Percentiles rank a stretch among this genome's conserved stretches.
These are phyloP conservation scores for Lobosporangium transversale DNA, from an alignment of 192 early-diverging fungal genomes.

Conservation along the genomic window DNA sequence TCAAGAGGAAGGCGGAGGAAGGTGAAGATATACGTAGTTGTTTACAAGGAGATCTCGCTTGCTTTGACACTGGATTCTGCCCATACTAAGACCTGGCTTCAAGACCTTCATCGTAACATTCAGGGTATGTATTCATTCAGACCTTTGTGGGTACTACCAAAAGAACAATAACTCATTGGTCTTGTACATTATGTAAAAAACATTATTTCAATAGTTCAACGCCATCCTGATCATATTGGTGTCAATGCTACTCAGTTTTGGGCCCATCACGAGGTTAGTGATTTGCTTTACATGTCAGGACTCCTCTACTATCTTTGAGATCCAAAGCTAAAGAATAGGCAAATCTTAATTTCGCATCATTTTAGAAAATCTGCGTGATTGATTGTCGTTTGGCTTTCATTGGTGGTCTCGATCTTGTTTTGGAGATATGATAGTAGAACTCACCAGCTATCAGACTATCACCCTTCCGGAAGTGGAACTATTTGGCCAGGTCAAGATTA, in stretches of 20 bases:
- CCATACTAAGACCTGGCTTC: slow-evolving; percentile 80
- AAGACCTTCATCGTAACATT: slow-evolving; percentile 81
- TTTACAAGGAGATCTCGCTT: slow-evolving; percentile 88
- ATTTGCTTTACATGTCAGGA: no score
- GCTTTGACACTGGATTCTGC: slow-evolving; percentile 80
- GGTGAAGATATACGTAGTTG: slow-evolving; percentile 89
- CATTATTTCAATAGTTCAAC: slow-evolving; percentile 63
- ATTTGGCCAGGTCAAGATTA: slow-evolving; percentile 84
- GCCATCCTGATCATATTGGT: slow-evolving; percentile 83
- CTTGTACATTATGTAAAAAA: neutral
- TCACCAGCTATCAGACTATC: slow-evolving; percentile 80
- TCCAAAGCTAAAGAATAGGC: no score
- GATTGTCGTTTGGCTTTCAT: slow-evolving; percentile 82
- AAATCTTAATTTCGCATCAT: neutral
- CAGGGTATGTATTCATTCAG: no score
- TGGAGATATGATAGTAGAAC: slow-evolving; percentile 86
- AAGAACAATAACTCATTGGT: no score
- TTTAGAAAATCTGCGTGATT: slow-evolving; percentile 71
- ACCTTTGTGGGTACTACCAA: no score
- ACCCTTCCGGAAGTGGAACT: slow-evolving; percentile 55
- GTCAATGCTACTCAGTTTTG: slow-evolving; percentile 86
- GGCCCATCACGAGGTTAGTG: slow-evolving; percentile 77
- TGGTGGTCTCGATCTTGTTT: slow-evolving; percentile 85
- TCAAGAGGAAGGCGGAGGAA: slow-evolving; percentile 83
- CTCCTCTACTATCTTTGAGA: no score